Conservation (phyloP, 139 green algal genomes). For the Eudorina sp. region DNA sequence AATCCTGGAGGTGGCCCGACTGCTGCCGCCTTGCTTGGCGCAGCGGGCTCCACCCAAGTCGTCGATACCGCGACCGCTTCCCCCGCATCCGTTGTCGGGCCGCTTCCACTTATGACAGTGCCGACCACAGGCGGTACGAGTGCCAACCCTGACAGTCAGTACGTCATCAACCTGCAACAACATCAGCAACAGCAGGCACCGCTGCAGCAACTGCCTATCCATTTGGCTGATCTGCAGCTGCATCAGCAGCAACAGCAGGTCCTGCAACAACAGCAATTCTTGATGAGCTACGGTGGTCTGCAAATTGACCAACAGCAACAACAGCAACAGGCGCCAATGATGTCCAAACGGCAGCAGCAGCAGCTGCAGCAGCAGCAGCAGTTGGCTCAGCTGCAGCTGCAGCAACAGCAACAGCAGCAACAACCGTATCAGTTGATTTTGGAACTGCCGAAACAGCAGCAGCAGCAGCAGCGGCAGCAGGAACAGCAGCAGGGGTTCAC, state of each 20-base stretch:
- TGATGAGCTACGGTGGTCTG: neutral
- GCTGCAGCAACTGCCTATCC: neutral
- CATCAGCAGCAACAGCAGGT: neutral
- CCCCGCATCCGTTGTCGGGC: no score
- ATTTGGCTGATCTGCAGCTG: neutral
- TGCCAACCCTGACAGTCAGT: no score
- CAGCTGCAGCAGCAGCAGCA: no score
- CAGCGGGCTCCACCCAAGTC: no score
- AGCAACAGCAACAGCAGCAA: neutral
- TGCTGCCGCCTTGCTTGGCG: no score
- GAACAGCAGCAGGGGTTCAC: neutral
- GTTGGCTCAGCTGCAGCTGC: neutral
- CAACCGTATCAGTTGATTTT: no score
- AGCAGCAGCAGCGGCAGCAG: neutral
- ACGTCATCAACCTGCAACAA: neutral
- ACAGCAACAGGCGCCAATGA: slow-evolving; percentile 4
- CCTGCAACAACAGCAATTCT: neutral
- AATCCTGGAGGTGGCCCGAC: no score
- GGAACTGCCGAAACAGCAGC: neutral
- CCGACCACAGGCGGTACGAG: no score
- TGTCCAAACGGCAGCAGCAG: neutral
- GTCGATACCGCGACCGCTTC: no score
- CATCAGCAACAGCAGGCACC: neutral
- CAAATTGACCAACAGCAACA: neutral
- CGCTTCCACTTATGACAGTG: no score